Base-by-base conservation (phyloP, 176 grass and related monocot species). In the Elaeis guineensis region DNA sequence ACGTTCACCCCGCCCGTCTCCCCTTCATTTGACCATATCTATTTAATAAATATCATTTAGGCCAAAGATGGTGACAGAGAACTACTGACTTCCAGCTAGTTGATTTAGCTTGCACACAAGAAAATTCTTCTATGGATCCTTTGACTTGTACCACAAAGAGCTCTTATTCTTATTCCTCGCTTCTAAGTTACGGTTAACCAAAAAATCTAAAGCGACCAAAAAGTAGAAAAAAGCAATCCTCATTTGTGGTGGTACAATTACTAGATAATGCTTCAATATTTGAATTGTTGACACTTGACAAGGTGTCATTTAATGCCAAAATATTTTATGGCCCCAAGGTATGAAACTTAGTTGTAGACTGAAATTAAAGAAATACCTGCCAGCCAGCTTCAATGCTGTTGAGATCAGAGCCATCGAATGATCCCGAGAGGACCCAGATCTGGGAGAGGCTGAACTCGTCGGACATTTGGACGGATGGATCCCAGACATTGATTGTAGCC, bases 311-410 rank as follows among this genome's bases (percentile, higher is more conserved):
- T 44, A 12, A 6, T 44, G 35, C 35, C 6, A 44, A 44, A 44
- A 44, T 44, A 44, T 44, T 44, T 44, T 44, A 44, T 44, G 35
- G 11, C 35, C 35, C 35, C 3, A 14, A 44, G 35, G 3, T 2
- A 49, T 58, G 57, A 19, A 69, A 17, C 17, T 35, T 15, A 5
- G 29, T 19, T n/a, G 18, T 23, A 8, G 57, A 53, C 66, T 69
- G 29, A 7, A 49, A 16, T 23, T n/a, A 9, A 17, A 39, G 17
- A 48, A 14, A 25, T 17, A 69, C 66, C 66, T 69, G 66, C 29
- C 66, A 69, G 48, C 54, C 54, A 57, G 54, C 54, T 69, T 69
- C 66, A 5, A 69, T 69, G 25, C 25, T 69, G 53, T 69, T 69
- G 26, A 69, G 28, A 25, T 69, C 66, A 26, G 24, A 32, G 14